Conservation (phyloP, 345 rosid genomes). For the Iberis pinnata region DNA sequence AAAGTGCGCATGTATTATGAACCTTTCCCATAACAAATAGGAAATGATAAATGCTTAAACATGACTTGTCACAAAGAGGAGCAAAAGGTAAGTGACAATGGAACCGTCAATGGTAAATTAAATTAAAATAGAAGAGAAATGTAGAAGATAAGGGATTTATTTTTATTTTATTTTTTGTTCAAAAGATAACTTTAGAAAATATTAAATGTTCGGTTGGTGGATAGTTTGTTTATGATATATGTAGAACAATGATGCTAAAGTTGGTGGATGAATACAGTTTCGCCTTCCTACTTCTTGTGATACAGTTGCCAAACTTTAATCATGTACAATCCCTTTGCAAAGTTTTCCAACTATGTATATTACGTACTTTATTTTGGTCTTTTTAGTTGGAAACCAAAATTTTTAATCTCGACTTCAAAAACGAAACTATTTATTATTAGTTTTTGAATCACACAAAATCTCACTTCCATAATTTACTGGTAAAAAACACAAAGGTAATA, state of each 20-base stretch:
- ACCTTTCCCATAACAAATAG: constrained; percentile 20
- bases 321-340: constrained; percentile 17
- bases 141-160: constrained; percentile 21
- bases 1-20: constrained; percentile 23
- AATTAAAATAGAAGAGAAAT: constrained; percentile 22
- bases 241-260: too few relatives aligned
- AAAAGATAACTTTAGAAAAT: too few relatives aligned
- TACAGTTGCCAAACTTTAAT: constrained; percentile 18
- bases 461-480: too few relatives aligned
- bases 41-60: constrained; percentile 24
- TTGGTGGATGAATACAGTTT: constrained; percentile 27
- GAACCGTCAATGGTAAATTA: constrained; percentile 30
- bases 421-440: too few relatives aligned
- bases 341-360: too few relatives aligned
- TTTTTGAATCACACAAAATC: too few relatives aligned
- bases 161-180: background rate
- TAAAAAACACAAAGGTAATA: too few relatives aligned
- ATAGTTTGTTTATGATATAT: constrained; percentile 12
- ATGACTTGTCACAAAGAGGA: constrained; percentile 30
- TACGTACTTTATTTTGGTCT: too few relatives aligned
- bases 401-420: too few relatives aligned
- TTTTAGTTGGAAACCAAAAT: too few relatives aligned
- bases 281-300: constrained; percentile 17
- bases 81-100: constrained; percentile 28
- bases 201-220: constrained; percentile 22